Percentiles rank a stretch among this genome's conserved stretches.
Conservation (phyloP, 305 asterid genomes). For the Petunia hybrid region DNA sequence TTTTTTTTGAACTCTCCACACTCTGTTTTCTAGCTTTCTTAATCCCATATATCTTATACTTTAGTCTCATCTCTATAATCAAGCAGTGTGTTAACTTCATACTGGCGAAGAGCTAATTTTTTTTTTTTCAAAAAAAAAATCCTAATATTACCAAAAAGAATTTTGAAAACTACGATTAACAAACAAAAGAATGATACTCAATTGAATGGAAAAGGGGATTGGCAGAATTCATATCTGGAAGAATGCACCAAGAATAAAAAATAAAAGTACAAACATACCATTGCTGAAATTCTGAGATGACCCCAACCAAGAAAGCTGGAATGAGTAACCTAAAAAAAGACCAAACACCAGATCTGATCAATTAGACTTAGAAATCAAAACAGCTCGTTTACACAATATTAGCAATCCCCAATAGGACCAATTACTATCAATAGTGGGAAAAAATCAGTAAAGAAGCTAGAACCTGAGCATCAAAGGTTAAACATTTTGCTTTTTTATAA, state of each 20-base stretch:
- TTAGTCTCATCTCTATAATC: not conserved
- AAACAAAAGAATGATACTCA: not conserved
- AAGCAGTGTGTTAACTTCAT: not conserved
- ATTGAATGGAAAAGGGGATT: not conserved
- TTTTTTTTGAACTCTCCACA: no score
- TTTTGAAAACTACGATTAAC: not conserved
- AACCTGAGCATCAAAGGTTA: not conserved
- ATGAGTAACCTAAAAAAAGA: conserved; percentile 23
- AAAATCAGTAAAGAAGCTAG: not conserved
- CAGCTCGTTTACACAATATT: not conserved
- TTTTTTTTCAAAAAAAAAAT: not conserved
- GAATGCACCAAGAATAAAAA: not conserved
- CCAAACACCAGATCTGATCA: not conserved
- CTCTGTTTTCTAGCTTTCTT: not conserved
- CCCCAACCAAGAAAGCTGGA: not conserved
- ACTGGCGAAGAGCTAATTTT: not conserved
- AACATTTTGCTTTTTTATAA: not conserved
- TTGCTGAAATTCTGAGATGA: not conserved
- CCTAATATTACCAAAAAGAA: not conserved
- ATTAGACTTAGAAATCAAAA: not conserved
- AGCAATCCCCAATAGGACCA: not conserved
- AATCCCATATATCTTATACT: no score
- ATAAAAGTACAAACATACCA: conserved; percentile 28
- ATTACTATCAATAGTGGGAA: not conserved
- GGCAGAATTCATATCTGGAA: not conserved